A percentile compares a stretch with the other conserved stretches of the same genome.
Evolutionary conservation across 139 green algal genomes (phyloP).

Genomic region (Chlamydomonas schloesseri): DNA sequence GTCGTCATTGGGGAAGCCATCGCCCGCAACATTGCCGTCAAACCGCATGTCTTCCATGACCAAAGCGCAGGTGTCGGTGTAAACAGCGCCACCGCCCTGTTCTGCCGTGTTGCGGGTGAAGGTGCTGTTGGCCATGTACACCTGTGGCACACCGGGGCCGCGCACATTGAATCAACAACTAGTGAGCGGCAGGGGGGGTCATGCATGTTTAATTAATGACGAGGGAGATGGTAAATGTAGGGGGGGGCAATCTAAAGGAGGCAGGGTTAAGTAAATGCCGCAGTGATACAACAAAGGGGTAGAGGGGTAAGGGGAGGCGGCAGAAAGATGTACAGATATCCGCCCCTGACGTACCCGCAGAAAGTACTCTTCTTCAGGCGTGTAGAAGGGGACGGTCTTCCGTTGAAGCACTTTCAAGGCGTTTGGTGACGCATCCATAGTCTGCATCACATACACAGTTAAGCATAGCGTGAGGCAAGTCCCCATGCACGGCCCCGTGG

Average conservation of each 20-base stretch:
- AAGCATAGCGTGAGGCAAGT: too few relatives aligned
- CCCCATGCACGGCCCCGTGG: too few relatives aligned
- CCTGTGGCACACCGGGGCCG: not conserved
- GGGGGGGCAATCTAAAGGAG: not conserved
- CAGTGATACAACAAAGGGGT: too few relatives aligned
- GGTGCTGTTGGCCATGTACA: not conserved
- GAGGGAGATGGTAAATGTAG: not conserved
- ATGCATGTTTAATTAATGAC: too few relatives aligned
- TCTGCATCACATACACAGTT: not conserved
- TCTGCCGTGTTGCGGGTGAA: not conserved
- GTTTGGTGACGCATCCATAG: not conserved
- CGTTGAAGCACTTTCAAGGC: not conserved
- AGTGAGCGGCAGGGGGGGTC: too few relatives aligned
- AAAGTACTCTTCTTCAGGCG: not conserved
- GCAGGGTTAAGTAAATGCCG: not conserved
- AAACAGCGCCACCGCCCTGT: not conserved
- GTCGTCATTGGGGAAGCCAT: slow-evolving; percentile 3
- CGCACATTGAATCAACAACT: too few relatives aligned
- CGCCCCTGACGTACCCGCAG: not conserved
- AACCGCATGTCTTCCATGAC: not conserved
- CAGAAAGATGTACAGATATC: too few relatives aligned
- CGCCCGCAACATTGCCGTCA: not conserved
- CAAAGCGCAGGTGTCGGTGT: not conserved
- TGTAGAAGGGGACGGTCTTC: not conserved
- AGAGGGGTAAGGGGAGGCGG: not conserved